Base-by-base conservation (phyloP, 78 protist species). In the Paulinella micropora region DNA sequence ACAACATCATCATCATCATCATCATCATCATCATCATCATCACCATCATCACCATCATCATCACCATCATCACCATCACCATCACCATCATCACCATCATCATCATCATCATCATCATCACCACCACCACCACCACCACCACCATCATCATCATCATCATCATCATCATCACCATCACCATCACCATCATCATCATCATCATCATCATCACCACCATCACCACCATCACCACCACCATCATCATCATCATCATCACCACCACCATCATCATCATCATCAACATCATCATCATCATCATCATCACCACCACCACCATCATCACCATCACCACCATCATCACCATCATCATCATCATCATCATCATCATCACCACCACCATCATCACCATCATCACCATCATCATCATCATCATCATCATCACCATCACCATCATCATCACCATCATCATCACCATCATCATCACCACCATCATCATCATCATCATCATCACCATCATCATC, bases 101-200 rank as follows among this genome's bases (percentile, higher is more conserved):
- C 69, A 41, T 41, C 31, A 41, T 41, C 69, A 41, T 41, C 69
- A 41, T 41, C 31, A 41, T 41, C 69, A 41, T 41, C 69, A 15
- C 69, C 69, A 15, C 69, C 69, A 41, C 87, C 93, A 31, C 96
- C 69, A 41, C 69, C 69, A 41, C 6, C 69, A 41, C 69, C 69
- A 41, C 69, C 69, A 41, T 41, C 69, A 41, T 41, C 31, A 41
- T 41, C 69, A 41, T 41, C 31, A 41, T 41, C 69, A 41, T 6
- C 69, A 41, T 41, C 69, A 41, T 41, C 69, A 41, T 41, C 69
- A 41, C 6, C 69, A 41, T 41, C 69, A 41, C 6, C 69, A 41
- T 41, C 69, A 41, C 6, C 69, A 41, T 41, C 69, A 41, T 41
- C 69, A 41, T 41, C 69, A 41, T 41, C 69, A 41, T 41, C 69